Percentiles rank a stretch among this genome's conserved stretches.
Evolutionary conservation across 345 rosid species (phyloP).

Genomic region (Anacardium occidentale): DNA sequence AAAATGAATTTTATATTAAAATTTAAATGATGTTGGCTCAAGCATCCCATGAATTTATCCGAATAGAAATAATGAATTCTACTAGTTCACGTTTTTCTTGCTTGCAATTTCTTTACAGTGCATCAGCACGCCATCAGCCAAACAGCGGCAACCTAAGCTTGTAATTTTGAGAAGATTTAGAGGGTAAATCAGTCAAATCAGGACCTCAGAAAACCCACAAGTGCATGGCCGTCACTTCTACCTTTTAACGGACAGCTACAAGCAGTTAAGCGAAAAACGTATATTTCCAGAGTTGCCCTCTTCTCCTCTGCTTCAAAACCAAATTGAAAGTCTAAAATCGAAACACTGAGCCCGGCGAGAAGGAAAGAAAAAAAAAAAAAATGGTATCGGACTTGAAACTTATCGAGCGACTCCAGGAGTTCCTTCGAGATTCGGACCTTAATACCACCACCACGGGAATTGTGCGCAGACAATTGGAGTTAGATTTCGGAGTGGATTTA

Average conservation of each 20-base stretch:
- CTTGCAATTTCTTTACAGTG: too few species aligned
- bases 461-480: constrained; percentile 43
- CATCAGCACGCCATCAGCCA: too few species aligned
- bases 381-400: constrained; percentile 53
- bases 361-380: too few species aligned
- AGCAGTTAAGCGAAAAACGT: constrained; percentile 21
- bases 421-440: constrained; percentile 44
- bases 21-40: too few species aligned
- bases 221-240: neutral
- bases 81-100: too few species aligned
- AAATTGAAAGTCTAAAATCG: neutral
- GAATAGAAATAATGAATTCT: too few species aligned
- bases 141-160: neutral
- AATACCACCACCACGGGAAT: constrained; percentile 44
- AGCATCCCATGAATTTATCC: too few species aligned
- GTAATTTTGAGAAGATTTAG: neutral
- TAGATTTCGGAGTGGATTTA: constrained; percentile 47
- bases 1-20: too few species aligned
- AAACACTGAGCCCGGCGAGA: neutral
- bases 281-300: constrained; percentile 19
- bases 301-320: neutral
- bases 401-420: constrained; percentile 34
- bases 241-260: constrained; percentile 13
- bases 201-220: neutral
- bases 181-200: neutral